A percentile compares a stretch with the other conserved stretches of the same genome.
phyloP scores from a whole-genome alignment of 148 eudicot species.

The Vaccinium darrowii region DNA sequence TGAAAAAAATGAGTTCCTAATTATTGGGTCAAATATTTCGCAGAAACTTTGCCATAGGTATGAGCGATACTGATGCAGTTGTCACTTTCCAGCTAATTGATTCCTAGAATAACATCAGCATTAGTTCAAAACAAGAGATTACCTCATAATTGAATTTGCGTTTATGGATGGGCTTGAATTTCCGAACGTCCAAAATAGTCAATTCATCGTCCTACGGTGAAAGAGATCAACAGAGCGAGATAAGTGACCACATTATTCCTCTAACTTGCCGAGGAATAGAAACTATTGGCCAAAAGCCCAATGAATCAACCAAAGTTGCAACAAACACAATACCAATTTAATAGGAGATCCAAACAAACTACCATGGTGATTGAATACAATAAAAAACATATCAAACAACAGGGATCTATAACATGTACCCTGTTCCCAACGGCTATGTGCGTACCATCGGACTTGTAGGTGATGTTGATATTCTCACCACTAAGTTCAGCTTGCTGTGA shows the following conservation, averaged over 20 bases:
- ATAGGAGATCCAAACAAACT: slow-evolving; percentile 1
- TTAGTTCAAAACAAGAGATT: slow-evolving; percentile 19
- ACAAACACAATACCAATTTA: background rate
- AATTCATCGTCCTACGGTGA: slow-evolving; percentile 80
- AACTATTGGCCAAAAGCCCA: background rate
- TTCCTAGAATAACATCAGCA: background rate
- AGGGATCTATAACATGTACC: slow-evolving; percentile 37
- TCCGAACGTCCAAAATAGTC: slow-evolving; percentile 93
- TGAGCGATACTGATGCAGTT: background rate
- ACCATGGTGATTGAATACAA: background rate
- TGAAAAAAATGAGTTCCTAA: background rate
- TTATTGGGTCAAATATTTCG: background rate
- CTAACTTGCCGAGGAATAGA: background rate
- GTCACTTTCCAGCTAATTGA: slow-evolving; percentile 5
- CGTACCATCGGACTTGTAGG: slow-evolving; percentile 91
- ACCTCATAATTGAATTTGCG: slow-evolving; percentile 95
- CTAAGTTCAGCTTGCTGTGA: slow-evolving; percentile 93
- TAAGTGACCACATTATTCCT: slow-evolving; percentile 8
- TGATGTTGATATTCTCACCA: slow-evolving; percentile 94
- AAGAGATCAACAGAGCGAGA: slow-evolving; percentile 18
- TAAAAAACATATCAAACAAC: slow-evolving; percentile 7
- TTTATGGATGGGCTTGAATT: slow-evolving; percentile 82
- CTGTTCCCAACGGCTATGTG: slow-evolving; percentile 95
- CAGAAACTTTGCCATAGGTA: background rate
- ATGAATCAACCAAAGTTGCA: background rate